phyloP scores from a whole-genome alignment of 2,329 filamentous ascomycete species.

The Nemania sp. region DNA sequence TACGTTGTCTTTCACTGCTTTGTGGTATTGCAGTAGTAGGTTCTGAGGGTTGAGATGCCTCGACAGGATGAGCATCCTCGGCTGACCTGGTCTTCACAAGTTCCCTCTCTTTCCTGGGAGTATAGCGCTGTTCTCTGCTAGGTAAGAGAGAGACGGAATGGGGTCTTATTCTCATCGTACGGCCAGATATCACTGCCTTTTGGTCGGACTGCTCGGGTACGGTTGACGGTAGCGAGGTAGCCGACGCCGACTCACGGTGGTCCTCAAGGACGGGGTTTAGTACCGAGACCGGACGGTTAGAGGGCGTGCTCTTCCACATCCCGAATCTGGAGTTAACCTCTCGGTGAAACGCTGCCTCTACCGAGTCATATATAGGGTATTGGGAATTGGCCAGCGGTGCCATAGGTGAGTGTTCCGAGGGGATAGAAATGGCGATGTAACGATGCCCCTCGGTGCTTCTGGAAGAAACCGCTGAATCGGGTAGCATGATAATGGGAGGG shows the following conservation, averaged over 20 bases:
- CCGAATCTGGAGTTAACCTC: slow-evolving; percentile 39
- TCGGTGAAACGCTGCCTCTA: slow-evolving; percentile 37
- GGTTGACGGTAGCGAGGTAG: slow-evolving; percentile 35
- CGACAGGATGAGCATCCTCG: neutral
- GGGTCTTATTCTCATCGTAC: slow-evolving; percentile 33
- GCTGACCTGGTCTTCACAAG: slow-evolving; percentile 21
- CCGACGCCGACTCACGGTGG: slow-evolving; percentile 49
- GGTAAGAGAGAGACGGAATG: slow-evolving; percentile 38
- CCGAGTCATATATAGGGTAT: slow-evolving; percentile 40
- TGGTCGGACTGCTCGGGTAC: slow-evolving; percentile 25
- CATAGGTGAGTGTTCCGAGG: slow-evolving; percentile 62
- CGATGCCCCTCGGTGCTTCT: slow-evolving; percentile 65
- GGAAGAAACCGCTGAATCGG: slow-evolving; percentile 67
- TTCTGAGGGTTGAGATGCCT: slow-evolving; percentile 1
- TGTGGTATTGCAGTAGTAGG: neutral
- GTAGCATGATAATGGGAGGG: slow-evolving; percentile 56
- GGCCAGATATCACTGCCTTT: slow-evolving; percentile 31
- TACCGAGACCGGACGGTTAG: slow-evolving; percentile 46
- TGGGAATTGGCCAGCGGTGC: slow-evolving; percentile 47
- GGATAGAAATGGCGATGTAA: slow-evolving; percentile 72
- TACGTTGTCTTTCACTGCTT: neutral
- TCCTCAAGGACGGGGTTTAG: slow-evolving; percentile 55
- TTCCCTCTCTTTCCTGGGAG: slow-evolving; percentile 1
- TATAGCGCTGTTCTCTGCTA: slow-evolving; percentile 38
- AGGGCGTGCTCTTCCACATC: slow-evolving; percentile 30